A percentile compares a stretch with the other conserved stretches of the same genome.
Conservation (phyloP, 75 land plant species). For the Cunninghamia lanceolata region DNA sequence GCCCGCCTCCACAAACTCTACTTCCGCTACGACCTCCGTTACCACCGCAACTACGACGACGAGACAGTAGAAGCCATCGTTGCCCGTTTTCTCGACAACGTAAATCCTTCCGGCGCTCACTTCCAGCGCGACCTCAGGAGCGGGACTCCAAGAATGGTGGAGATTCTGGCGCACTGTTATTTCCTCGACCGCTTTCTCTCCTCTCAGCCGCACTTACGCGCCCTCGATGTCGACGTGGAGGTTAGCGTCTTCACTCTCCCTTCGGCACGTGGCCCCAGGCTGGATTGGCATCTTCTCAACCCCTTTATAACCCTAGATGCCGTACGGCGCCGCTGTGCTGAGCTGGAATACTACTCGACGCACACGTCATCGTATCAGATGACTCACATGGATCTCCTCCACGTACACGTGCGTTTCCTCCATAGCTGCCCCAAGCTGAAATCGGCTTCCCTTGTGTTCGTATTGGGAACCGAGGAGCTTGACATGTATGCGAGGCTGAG, state of each 20-base stretch:
- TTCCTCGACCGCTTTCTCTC: not conserved
- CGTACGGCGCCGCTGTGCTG: not conserved
- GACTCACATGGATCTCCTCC: not conserved
- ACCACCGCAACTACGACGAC: not conserved
- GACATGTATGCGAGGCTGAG: not conserved
- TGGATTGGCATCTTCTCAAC: conserved; percentile 2
- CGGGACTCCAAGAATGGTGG: not conserved
- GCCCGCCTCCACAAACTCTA: not conserved
- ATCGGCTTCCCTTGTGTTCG: not conserved
- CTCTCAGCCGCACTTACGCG: not conserved
- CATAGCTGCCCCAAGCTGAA: not conserved
- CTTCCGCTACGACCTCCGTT: not conserved
- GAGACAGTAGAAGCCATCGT: not conserved
- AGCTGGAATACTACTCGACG: not conserved
- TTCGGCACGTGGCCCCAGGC: not conserved
- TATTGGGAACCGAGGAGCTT: not conserved
- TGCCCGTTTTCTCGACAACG: conserved; percentile 6
- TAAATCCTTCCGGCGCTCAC: not conserved
- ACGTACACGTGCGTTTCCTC: not conserved
- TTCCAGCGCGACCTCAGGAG: not conserved
- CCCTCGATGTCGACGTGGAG: conserved; percentile 5
- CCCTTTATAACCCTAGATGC: conserved; percentile 7
- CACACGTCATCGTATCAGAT: not conserved
- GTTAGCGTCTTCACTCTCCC: not conserved
- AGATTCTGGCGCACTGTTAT: conserved; percentile 14